Conservation (phyloP, 1,284 basidiomycete species). For the Tilletia caries region DNA sequence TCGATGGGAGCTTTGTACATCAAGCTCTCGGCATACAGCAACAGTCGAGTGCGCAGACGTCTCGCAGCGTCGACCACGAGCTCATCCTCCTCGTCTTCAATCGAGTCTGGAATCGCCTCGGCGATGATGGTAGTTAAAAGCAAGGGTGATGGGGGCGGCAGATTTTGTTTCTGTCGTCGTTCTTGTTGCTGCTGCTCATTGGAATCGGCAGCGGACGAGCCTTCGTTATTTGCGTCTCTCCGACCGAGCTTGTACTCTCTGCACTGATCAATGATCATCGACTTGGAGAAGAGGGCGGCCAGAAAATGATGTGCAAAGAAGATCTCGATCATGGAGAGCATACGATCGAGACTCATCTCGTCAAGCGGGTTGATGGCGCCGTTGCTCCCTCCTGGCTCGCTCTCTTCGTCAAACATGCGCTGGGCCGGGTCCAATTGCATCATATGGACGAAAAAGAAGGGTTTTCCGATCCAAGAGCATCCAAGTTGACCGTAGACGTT, state of each 20-base stretch:
- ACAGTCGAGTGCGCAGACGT: neutral
- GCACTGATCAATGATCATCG: conserved; percentile 8
- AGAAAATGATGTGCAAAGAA: neutral
- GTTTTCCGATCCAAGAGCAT: conserved; percentile 9
- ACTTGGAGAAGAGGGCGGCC: conserved; percentile 6
- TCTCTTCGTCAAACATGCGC: neutral
- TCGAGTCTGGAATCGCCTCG: conserved; percentile 3
- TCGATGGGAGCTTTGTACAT: neutral
- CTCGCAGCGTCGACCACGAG: neutral
- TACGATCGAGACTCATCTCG: neutral
- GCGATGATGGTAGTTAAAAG: neutral
- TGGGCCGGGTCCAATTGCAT: neutral
- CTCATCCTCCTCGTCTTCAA: conserved; percentile 9
- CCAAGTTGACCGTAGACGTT: conserved; percentile 11
- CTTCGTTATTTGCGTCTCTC: neutral
- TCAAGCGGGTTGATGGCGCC: neutral
- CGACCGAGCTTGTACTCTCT: neutral
- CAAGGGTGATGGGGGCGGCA: neutral
- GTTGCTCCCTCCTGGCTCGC: neutral
- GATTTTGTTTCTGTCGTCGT: neutral
- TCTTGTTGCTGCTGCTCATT: neutral
- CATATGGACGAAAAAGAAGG: conserved; percentile 12
- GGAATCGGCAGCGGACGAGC: neutral
- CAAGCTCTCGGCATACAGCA: neutral
- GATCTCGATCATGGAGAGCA: conserved; percentile 2